phyloP scores from a whole-genome alignment of 352 stramenopile genomes.

The Phytophthora foliorum region DNA sequence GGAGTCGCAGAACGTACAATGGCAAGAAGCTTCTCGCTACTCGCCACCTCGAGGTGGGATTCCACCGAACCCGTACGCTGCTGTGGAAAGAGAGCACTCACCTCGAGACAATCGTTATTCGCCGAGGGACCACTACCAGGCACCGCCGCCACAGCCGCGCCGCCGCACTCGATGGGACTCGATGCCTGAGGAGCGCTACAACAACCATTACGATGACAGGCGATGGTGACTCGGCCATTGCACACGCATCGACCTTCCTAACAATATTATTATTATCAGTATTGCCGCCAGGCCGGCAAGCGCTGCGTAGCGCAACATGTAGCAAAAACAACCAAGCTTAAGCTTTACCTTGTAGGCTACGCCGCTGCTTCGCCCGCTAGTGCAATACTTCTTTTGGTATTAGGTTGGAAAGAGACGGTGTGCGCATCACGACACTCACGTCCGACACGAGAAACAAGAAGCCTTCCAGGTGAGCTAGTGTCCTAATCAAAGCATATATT shows the following conservation, averaged over 20 bases:
- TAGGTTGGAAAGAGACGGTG: conserved; percentile 34
- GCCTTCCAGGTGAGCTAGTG: conserved; percentile 7
- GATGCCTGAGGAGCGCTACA: conserved; percentile 46
- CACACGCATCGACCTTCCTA: conserved; percentile 36
- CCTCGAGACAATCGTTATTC: conserved; percentile 36
- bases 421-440: not conserved
- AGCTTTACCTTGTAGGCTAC: conserved; percentile 45
- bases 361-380: conserved; percentile 39
- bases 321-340: conserved; percentile 45
- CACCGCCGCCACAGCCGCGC: conserved; percentile 17
- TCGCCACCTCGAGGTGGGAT: conserved; percentile 30
- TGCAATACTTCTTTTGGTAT: conserved; percentile 45
- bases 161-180: conserved; percentile 49
- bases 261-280: conserved; percentile 58
- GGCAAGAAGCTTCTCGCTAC: conserved; percentile 42
- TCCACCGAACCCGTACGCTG: conserved; percentile 40
- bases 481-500: conserved; percentile 44
- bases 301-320: conserved; percentile 42
- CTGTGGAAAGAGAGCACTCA: conserved; percentile 41
- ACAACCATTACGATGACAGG: conserved; percentile 38
- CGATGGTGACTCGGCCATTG: conserved; percentile 35
- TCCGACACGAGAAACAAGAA: not conserved
- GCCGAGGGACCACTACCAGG: conserved; percentile 41
- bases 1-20: conserved; percentile 56
- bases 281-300: conserved; percentile 41